Conservation (phyloP, 2,329 filamentous ascomycete species). For the Bipolaris sorokiniana region DNA sequence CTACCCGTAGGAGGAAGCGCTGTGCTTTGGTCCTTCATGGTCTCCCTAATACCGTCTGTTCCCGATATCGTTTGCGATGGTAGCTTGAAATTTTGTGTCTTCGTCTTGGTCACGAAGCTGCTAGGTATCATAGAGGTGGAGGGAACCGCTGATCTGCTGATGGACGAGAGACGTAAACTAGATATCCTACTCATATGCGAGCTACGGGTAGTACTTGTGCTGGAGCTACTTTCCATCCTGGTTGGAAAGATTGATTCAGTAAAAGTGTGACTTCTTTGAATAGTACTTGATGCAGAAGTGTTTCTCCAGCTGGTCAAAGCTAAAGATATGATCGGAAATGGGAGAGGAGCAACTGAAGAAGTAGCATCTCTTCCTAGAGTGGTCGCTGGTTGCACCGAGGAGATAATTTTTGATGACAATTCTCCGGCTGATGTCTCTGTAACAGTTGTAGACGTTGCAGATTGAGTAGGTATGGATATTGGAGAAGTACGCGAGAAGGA, state of each 20-base stretch:
- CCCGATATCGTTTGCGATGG: not conserved
- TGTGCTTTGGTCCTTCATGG: not conserved
- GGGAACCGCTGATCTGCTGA: not conserved
- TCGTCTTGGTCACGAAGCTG: conserved; percentile 1
- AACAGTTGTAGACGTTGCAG: not conserved
- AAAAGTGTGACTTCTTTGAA: not conserved
- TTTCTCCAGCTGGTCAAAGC: not conserved
- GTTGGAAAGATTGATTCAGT: not conserved
- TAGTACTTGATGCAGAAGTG: not conserved
- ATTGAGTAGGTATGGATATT: not conserved
- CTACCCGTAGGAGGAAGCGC: conserved; percentile 18
- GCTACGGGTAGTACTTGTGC: not conserved
- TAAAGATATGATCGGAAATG: not conserved
- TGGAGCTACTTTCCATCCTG: not conserved
- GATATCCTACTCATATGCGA: not conserved
- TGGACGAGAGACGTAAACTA: not conserved
- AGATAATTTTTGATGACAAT: not conserved
- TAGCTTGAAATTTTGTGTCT: not conserved
- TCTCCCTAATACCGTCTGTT: not conserved
- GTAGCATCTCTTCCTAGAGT: not conserved
- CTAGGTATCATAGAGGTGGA: not conserved
- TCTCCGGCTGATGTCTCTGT: not conserved
- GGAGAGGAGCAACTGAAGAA: not conserved
- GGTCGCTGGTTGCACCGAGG: not conserved
- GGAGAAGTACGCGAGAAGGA: not conserved